Evolutionary conservation across 768 basidiomycete genomes (phyloP).

Genomic region (Mycena belliarum): DNA sequence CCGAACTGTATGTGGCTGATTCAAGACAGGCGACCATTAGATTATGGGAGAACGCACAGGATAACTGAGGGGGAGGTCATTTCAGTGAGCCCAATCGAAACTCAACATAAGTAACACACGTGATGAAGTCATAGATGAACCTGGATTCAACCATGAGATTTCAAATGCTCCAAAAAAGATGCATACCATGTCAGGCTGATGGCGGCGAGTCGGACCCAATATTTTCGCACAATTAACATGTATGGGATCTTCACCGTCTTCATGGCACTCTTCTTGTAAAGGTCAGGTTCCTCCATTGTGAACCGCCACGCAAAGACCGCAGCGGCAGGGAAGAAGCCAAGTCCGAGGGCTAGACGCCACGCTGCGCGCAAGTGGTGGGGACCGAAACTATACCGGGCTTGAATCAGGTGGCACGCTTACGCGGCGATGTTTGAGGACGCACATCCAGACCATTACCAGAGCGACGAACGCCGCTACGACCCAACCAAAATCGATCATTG

Average conservation of each 20-base stretch:
- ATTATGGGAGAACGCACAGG: conserved; percentile 47
- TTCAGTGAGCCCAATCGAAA: not conserved
- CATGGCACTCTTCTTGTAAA: conserved; percentile 80
- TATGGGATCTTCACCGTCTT: conserved; percentile 75
- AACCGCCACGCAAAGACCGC: conserved; percentile 87
- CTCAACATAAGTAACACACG: conserved; percentile 41
- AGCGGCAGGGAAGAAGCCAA: conserved; percentile 79
- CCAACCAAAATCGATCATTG: conserved; percentile 87
- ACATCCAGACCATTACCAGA: conserved; percentile 89
- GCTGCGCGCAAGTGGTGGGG: conserved; percentile 78
- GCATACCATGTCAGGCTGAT: conserved; percentile 80
- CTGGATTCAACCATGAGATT: no score
- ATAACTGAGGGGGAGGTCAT: conserved; percentile 47
- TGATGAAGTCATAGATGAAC: conserved; percentile 84
- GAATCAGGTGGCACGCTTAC: not conserved
- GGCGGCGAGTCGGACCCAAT: conserved; percentile 73
- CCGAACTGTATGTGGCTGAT: conserved; percentile 55
- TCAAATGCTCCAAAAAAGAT: no score
- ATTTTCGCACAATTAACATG: conserved; percentile 71
- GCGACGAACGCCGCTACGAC: conserved; percentile 81
- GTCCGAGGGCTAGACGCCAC: conserved; percentile 85
- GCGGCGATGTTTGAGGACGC: not conserved
- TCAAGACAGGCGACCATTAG: not conserved
- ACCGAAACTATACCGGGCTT: conserved; percentile 55
- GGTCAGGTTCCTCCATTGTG: conserved; percentile 76